These are phyloP conservation scores for Rhipidocladum racemiflorum DNA, from an alignment of 176 grass and related monocot species.

Conservation along the genomic window DNA sequence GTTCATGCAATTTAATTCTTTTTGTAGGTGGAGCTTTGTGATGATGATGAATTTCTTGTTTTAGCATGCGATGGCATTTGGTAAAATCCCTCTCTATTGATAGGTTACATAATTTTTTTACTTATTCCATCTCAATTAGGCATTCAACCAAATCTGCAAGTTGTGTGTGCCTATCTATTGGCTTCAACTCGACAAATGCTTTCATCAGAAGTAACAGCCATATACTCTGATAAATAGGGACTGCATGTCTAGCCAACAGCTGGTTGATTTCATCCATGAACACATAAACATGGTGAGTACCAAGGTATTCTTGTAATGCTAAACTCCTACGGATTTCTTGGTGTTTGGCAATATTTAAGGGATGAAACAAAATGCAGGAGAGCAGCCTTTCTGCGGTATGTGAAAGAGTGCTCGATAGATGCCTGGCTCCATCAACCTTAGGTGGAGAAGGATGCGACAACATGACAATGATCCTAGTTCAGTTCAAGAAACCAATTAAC, in stretches of 20 bases:
- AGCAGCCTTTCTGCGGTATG: slow-evolving; percentile 65
- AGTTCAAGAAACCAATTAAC: slow-evolving; percentile 62
- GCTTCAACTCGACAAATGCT: not conserved
- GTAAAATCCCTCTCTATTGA: slow-evolving; percentile 45
- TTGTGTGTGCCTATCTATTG: not conserved
- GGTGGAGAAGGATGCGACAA: slow-evolving; percentile 88
- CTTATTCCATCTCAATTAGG: not conserved
- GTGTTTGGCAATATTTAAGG: not conserved
- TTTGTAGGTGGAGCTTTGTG: slow-evolving; percentile 77
- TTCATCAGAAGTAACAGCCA: not conserved
- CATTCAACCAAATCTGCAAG: not conserved
- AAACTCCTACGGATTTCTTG: not conserved
- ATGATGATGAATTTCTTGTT: slow-evolving; percentile 91
- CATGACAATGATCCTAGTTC: slow-evolving; percentile 92
- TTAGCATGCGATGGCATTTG: slow-evolving; percentile 96
- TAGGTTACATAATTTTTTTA: not conserved
- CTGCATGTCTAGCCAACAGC: slow-evolving; percentile 83
- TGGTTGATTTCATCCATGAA: slow-evolving; percentile 90
- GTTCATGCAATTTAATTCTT: slow-evolving; percentile 18
- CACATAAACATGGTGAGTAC: slow-evolving; percentile 66
- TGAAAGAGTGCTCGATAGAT: slow-evolving; percentile 84
- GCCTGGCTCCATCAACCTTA: slow-evolving; percentile 77
- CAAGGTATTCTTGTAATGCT: not conserved
- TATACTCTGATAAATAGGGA: slow-evolving; percentile 48
- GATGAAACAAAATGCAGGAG: slow-evolving; percentile 57